Percentiles rank a stretch among this genome's conserved stretches.
Evolutionary conservation across 1,284 basidiomycete species (phyloP).

Genomic region (Puccinia triticina): DNA sequence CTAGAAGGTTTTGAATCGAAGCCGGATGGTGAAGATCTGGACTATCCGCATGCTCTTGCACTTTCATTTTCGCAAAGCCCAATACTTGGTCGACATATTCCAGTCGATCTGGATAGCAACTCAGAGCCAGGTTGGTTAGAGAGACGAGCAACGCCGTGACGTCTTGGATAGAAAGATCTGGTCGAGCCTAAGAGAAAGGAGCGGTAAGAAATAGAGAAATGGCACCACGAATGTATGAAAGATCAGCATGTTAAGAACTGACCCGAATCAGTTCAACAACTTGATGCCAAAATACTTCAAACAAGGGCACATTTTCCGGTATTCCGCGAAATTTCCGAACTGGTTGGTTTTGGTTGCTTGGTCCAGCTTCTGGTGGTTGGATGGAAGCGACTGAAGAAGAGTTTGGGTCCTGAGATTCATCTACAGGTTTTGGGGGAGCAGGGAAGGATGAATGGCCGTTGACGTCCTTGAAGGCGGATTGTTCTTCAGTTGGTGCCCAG

Average conservation of each 20-base stretch:
- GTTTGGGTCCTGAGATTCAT: constrained; percentile 50
- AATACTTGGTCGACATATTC: constrained; percentile 95
- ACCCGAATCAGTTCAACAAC: constrained; percentile 96
- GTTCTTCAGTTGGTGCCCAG: constrained; percentile 55
- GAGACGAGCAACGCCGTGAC: constrained; percentile 91
- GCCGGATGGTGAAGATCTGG: constrained; percentile 82
- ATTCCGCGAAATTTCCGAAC: constrained; percentile 75
- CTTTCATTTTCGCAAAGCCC: constrained; percentile 80
- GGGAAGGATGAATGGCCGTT: constrained; percentile 42
- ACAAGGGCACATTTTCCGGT: constrained; percentile 85
- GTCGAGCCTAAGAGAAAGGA: constrained; percentile 72
- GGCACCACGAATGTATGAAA: neutral
- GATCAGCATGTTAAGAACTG: constrained; percentile 52
- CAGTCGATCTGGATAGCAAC: constrained; percentile 89
- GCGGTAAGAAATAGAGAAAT: constrained; percentile 26
- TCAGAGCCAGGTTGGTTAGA: constrained; percentile 84
- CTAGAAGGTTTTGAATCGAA: constrained; percentile 83
- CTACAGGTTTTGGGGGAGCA: constrained; percentile 34
- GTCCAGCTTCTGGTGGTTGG: constrained; percentile 33
- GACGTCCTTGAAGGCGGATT: constrained; percentile 37
- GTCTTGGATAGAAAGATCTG: constrained; percentile 91
- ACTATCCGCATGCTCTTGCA: constrained; percentile 79
- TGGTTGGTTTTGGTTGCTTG: constrained; percentile 50
- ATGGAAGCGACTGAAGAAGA: neutral
- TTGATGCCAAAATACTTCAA: constrained; percentile 97